Evolutionary conservation across 768 basidiomycete species (phyloP).

Genomic region (Galerina marginata): DNA sequence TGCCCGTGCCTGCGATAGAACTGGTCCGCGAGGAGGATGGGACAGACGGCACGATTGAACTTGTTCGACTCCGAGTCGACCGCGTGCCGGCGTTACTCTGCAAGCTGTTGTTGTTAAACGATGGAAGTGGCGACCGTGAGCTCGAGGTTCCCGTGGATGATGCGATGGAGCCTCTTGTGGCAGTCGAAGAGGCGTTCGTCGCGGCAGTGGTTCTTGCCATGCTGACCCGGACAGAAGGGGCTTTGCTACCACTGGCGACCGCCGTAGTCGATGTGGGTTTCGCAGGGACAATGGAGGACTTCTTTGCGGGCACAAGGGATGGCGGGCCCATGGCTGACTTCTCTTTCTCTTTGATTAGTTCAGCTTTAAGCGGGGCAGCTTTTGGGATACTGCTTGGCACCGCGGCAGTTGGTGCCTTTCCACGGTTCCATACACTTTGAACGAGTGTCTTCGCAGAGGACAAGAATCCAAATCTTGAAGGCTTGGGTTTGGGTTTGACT

Average conservation of each 20-base stretch:
- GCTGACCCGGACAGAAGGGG: slow-evolving; percentile 21
- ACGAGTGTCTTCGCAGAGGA: slow-evolving; percentile 75
- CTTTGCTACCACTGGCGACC: slow-evolving; percentile 21
- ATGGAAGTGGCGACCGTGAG: slow-evolving; percentile 34
- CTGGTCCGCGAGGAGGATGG: no score
- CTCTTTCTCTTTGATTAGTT: slow-evolving; percentile 19
- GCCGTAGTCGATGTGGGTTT: slow-evolving; percentile 24
- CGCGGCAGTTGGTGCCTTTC: slow-evolving; percentile 37
- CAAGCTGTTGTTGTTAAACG: slow-evolving; percentile 21
- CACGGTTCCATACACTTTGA: slow-evolving; percentile 74
- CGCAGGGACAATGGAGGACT: slow-evolving; percentile 24
- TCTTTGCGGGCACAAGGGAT: slow-evolving; percentile 22
- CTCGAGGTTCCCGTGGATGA: slow-evolving; percentile 24
- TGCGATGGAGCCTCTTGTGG: slow-evolving; percentile 16
- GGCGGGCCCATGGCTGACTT: slow-evolving; percentile 20
- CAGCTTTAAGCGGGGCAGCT: slow-evolving; percentile 19
- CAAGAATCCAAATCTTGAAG: slow-evolving; percentile 72
- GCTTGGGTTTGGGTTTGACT: slow-evolving; percentile 51
- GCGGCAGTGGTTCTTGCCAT: slow-evolving; percentile 11
- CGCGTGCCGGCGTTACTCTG: slow-evolving; percentile 18
- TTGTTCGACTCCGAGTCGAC: slow-evolving; percentile 6
- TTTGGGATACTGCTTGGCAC: slow-evolving; percentile 32
- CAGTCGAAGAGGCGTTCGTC: not conserved
- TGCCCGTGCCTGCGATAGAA: slow-evolving; percentile 17
- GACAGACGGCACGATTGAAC: not conserved